phyloP scores from a whole-genome alignment of 306 rosid genomes.

The Elaeagnus macrophylla region DNA sequence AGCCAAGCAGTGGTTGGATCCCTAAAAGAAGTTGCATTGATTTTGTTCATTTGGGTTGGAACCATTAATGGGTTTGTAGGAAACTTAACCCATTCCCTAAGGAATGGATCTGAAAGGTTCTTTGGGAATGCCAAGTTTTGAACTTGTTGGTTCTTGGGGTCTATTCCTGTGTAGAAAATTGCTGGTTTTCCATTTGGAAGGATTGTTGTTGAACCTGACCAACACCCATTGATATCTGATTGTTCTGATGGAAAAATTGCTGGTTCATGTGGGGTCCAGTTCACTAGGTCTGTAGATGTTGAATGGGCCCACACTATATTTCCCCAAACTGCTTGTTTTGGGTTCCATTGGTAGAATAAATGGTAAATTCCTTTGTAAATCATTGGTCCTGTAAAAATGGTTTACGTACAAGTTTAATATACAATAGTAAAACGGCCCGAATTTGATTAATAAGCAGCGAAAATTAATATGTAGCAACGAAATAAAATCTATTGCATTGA shows the following conservation, averaged over 20 bases:
- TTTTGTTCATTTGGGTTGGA: slow-evolving; percentile 31
- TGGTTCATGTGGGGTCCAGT: slow-evolving; percentile 58
- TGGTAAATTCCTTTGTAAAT: slow-evolving; percentile 61
- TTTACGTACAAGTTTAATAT: no score
- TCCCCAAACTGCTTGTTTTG: slow-evolving; percentile 70
- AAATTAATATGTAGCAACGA: no score
- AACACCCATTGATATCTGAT: slow-evolving; percentile 65
- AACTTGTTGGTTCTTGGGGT: slow-evolving; percentile 50
- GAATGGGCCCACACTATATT: slow-evolving; percentile 88
- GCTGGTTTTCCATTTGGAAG: slow-evolving; percentile 50
- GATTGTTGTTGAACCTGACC: slow-evolving; percentile 82
- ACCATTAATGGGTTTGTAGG: slow-evolving; percentile 60
- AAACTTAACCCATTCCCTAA: slow-evolving; percentile 62
- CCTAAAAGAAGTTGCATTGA: slow-evolving; percentile 57
- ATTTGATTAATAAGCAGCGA: not conserved
- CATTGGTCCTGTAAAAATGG: slow-evolving; percentile 44
- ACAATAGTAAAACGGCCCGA: not conserved
- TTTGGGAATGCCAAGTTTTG: slow-evolving; percentile 71
- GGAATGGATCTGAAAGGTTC: slow-evolving; percentile 61
- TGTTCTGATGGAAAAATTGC: slow-evolving; percentile 59
- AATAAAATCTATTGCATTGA: no score
- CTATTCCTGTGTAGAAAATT: slow-evolving; percentile 69
- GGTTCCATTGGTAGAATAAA: slow-evolving; percentile 74
- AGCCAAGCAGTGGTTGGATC: slow-evolving; percentile 84
- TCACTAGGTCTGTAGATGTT: slow-evolving; percentile 61